Evolutionary conservation across 2,329 filamentous ascomycete genomes (phyloP), one percentile per base, ranked within the genome.

Genomic region (Botrytis byssoidea): DNA sequence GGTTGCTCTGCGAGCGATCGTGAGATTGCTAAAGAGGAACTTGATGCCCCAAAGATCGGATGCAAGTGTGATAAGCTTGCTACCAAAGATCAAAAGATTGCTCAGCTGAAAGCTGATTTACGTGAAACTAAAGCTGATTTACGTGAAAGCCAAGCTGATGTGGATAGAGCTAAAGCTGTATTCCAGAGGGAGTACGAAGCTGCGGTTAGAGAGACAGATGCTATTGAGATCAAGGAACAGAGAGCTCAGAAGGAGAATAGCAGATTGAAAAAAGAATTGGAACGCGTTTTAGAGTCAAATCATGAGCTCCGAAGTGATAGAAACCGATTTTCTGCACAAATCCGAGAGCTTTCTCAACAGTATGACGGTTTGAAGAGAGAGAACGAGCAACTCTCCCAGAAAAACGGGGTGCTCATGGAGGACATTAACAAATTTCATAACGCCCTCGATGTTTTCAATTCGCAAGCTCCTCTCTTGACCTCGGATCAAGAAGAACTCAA

Each of bases 361-460:
- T 14, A 14, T 51, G 4, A 5, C 22, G 4, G 0, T 10, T 3
- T 6, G 10, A 51, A 14, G 22, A 25, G 4, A 10, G 46, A 51
- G 3, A 25, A 12, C 0, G 20, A 51, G 10, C 22, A 5, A 51
- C 22, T 46, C 18, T 7, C 2, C 44, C 18, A 22, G 44, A 18
- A 2, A 44, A 44, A 44, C 16, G 5, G 9, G 8, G 9, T 4
- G 46, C 46, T 51, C 25, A 2, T 5, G 4, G 4, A 51, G 1
- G 4, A 4, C 10, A 1, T n/a, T 16, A 12, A 7, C 0, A 22
- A 9, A 8, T 55, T 16, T n/a, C 2, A 4, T 14, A 3, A 0
- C 25, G 48, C 25, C 12, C 4, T 55, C 25, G 0, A 55, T n/a
- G 3, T n/a, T n/a, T 2, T 55, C 5, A 55, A 55, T 14, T 3